A percentile compares a stretch with the other conserved stretches of the same genome.
phyloP scores from a whole-genome alignment of 306 rosid species.

The Lupinus albus region DNA sequence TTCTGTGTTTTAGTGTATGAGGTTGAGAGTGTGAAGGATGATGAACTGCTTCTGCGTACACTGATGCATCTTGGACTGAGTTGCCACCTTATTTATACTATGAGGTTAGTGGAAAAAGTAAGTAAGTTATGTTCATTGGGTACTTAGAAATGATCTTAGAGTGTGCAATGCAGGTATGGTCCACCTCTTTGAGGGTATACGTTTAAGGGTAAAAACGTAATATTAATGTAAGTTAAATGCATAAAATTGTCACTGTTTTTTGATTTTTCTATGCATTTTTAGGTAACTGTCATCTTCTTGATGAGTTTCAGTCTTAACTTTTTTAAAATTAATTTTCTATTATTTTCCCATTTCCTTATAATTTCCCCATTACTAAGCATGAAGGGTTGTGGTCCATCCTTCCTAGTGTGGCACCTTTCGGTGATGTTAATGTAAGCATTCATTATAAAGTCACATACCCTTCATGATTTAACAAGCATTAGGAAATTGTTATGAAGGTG shows the following conservation, averaged over 20 bases:
- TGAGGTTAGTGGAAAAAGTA: slow-evolving; percentile 31
- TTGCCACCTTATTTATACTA: slow-evolving; percentile 65
- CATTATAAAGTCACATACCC: slow-evolving; percentile 54
- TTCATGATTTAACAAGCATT: slow-evolving; percentile 66
- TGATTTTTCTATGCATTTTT: no score
- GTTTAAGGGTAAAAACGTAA: no score
- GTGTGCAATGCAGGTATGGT: slow-evolving; percentile 15
- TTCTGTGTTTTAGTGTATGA: slow-evolving; percentile 17
- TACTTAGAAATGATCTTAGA: not conserved
- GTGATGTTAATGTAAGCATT: slow-evolving; percentile 56
- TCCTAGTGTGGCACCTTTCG: slow-evolving; percentile 57
- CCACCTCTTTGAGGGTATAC: slow-evolving; percentile 15
- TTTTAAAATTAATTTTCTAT: slow-evolving; percentile 1
- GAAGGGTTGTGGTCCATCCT: slow-evolving; percentile 44
- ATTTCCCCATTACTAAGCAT: slow-evolving; percentile 32
- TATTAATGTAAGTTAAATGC: no score
- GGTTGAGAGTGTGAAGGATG: not conserved
- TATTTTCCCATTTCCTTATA: not conserved
- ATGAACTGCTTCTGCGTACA: slow-evolving; percentile 34
- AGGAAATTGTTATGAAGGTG: slow-evolving; percentile 47
- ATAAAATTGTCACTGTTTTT: no score
- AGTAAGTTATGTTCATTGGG: slow-evolving; percentile 6
- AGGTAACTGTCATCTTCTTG: no score
- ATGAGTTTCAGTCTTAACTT: not conserved
- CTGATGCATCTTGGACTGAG: slow-evolving; percentile 48